These are phyloP conservation scores for Penicillium sp. DNA, from an alignment of 2,329 filamentous ascomycete genomes.

Conservation along the genomic window DNA sequence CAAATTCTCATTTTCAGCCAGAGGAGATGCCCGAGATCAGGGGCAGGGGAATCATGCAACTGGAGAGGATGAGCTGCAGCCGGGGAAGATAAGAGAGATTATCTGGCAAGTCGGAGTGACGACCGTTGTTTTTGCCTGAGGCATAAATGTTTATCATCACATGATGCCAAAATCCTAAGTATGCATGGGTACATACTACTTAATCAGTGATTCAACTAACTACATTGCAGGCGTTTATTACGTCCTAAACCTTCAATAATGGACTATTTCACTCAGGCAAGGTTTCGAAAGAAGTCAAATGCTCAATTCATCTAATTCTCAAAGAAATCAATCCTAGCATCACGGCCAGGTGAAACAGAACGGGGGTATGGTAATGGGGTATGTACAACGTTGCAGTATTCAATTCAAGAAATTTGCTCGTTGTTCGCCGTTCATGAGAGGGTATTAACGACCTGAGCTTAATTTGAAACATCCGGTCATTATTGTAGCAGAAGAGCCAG, in stretches of 20 bases:
- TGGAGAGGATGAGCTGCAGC: background rate
- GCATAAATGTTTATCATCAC: background rate
- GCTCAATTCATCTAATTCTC: background rate
- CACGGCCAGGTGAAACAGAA: background rate
- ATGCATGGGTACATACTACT: no score
- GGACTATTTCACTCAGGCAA: background rate
- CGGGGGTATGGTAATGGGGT: background rate
- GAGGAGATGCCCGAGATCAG: background rate
- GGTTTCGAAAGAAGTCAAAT: background rate
- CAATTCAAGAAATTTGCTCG: slow-evolving; percentile 14
- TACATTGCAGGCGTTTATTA: background rate
- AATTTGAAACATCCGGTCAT: slow-evolving; percentile 22
- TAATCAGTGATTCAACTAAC: background rate
- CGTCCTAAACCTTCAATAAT: background rate
- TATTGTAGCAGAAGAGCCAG: slow-evolving; percentile 28
- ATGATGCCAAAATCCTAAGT: background rate
- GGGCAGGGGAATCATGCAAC: slow-evolving; percentile 8
- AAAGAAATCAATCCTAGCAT: background rate
- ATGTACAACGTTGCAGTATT: slow-evolving; percentile 5
- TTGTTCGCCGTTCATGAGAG: slow-evolving; percentile 21
- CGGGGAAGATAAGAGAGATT: slow-evolving; percentile 18
- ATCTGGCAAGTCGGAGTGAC: slow-evolving; percentile 15
- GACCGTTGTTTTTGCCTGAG: slow-evolving; percentile 13
- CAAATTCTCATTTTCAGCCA: background rate
- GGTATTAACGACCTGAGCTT: slow-evolving; percentile 11